Conservation (phyloP, 306 rosid species). For the Leucaena leucocephala region DNA sequence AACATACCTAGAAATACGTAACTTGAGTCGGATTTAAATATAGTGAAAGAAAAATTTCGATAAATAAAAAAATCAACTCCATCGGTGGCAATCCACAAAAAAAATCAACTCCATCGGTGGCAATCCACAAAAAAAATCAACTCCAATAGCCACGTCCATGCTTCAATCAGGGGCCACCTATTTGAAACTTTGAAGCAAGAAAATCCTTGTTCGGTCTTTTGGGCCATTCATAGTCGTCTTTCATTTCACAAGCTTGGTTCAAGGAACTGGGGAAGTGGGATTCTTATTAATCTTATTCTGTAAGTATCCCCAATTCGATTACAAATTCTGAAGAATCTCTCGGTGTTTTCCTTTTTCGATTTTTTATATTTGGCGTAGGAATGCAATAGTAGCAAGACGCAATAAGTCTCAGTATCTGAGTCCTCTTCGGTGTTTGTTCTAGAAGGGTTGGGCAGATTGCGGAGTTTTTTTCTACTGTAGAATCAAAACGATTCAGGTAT, state of each 20-base stretch:
- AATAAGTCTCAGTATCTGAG: not conserved
- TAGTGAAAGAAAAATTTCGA: too few relatives aligned
- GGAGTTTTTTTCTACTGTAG: not conserved
- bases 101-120: too few relatives aligned
- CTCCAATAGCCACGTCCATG: too few relatives aligned
- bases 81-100: too few relatives aligned
- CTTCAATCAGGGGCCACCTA: not conserved
- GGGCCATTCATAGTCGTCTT: not conserved
- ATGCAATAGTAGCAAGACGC: not conserved
- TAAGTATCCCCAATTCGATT: slow-evolving; percentile 39
- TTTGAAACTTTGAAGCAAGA: slow-evolving; percentile 36
- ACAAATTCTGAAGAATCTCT: too few relatives aligned
- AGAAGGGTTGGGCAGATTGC: not conserved
- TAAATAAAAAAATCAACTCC: too few relatives aligned
- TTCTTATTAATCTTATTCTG: slow-evolving; percentile 3
- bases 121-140: too few relatives aligned
- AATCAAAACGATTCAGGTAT: slow-evolving; percentile 11
- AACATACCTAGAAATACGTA: too few relatives aligned
- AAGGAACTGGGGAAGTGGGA: not conserved
- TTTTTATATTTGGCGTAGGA: not conserved
- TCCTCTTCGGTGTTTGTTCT: not conserved
- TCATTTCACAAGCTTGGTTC: not conserved
- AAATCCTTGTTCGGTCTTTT: not conserved
- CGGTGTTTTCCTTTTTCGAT: not conserved
- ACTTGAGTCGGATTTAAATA: too few relatives aligned